phyloP scores from a whole-genome alignment of 2,329 filamentous ascomycete species.

The Calonectria montana region DNA sequence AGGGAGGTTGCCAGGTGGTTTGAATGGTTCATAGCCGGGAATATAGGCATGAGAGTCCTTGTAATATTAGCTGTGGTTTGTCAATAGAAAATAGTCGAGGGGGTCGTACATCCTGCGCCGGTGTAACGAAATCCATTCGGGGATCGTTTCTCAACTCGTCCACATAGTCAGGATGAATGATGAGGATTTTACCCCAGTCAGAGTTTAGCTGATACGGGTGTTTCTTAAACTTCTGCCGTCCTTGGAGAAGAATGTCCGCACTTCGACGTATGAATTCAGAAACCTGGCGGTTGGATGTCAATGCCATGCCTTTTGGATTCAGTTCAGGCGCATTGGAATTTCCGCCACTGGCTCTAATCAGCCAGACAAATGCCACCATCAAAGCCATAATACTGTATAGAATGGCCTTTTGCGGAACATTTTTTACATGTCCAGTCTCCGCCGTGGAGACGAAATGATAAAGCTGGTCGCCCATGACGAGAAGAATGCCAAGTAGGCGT shows the following conservation, averaged over 20 bases:
- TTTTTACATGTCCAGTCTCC: not conserved
- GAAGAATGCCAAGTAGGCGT: too few relatives aligned
- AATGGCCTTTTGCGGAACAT: not conserved
- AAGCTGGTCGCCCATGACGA: not conserved
- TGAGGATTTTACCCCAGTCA: not conserved
- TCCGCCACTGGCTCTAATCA: not conserved
- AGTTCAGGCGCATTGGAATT: not conserved
- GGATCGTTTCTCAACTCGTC: not conserved
- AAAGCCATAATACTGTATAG: not conserved
- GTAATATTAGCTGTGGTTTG: not conserved
- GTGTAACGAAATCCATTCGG: not conserved
- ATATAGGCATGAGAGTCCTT: not conserved
- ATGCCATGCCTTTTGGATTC: not conserved
- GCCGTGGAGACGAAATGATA: not conserved
- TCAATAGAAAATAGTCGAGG: not conserved
- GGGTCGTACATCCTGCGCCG: not conserved
- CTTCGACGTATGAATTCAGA: not conserved
- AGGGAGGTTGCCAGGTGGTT: not conserved
- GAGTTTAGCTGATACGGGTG: not conserved
- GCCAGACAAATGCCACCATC: not conserved
- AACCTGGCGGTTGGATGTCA: not conserved
- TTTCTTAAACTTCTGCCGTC: not conserved
- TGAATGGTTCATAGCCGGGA: not conserved
- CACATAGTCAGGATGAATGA: not conserved
- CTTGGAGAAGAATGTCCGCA: not conserved